Evolutionary conservation across 2,329 filamentous ascomycete genomes (phyloP).

Genomic region (Ophioceras dolichostomum): DNA sequence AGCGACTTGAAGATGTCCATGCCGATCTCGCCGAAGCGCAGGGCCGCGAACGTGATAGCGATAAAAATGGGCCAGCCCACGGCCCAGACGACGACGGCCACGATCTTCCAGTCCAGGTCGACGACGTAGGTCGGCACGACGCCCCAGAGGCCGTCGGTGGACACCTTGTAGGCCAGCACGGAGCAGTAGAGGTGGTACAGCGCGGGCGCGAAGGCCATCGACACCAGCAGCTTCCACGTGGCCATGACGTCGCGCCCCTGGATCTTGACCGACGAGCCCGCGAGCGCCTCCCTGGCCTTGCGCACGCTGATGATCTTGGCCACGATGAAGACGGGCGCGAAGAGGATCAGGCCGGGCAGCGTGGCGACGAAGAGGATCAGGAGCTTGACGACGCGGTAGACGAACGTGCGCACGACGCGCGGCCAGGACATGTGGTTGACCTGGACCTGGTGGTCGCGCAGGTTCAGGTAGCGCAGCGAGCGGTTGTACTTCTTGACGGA

Average conservation of each 20-base stretch:
- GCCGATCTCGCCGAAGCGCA: conserved; percentile 92
- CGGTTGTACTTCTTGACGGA: conserved; percentile 78
- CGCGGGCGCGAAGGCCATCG: conserved; percentile 68
- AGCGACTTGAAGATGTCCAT: conserved; percentile 98
- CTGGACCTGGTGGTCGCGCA: conserved; percentile 89
- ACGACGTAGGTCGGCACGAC: conserved; percentile 61
- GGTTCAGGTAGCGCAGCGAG: conserved; percentile 70
- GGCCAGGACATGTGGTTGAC: conserved; percentile 75
- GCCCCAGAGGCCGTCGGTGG: conserved; percentile 73
- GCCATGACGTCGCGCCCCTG: conserved; percentile 83
- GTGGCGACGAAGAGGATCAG: conserved; percentile 66
- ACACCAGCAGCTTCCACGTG: conserved; percentile 88
- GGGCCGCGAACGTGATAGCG: conserved; percentile 78
- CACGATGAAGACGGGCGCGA: conserved; percentile 76
- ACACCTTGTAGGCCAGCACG: conserved; percentile 63
- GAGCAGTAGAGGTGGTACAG: conserved; percentile 75
- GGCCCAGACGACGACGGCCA: conserved; percentile 40
- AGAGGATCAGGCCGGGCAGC: conserved; percentile 68
- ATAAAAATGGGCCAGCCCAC: conserved; percentile 73
- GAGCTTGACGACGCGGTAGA: conserved; percentile 74
- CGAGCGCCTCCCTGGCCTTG: conserved; percentile 74
- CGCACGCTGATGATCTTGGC: conserved; percentile 71
- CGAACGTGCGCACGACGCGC: conserved; percentile 61
- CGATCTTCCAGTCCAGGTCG: conserved; percentile 50
- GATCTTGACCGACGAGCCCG: conserved; percentile 79